Percentiles rank a stretch among this genome's conserved stretches.
Evolutionary conservation across 2,329 filamentous ascomycete species (phyloP).

Genomic region (Coniochaeta sp.): DNA sequence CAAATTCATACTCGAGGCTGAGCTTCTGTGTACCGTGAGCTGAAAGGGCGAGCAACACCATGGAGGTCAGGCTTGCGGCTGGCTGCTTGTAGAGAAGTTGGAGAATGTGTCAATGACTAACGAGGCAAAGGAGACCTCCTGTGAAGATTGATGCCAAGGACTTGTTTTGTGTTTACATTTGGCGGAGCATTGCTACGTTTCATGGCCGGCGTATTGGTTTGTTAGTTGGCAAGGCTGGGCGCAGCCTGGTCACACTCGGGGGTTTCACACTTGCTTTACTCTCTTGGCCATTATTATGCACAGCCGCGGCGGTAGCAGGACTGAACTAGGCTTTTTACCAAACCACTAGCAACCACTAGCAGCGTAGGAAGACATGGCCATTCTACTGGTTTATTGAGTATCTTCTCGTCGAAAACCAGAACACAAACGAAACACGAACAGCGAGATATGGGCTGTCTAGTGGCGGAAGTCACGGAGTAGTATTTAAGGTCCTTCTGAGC

Average conservation of each 20-base stretch:
- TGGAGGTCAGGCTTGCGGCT: not conserved
- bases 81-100: not conserved
- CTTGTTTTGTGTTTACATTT: not conserved
- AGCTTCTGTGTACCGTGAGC: constrained; percentile 74
- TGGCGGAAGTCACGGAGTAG: no score
- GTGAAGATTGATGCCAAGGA: not conserved
- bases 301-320: not conserved
- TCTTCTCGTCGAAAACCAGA: not conserved
- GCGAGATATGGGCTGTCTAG: no score
- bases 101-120: not conserved
- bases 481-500: not conserved
- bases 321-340: not conserved
- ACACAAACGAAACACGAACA: not conserved
- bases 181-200: not conserved
- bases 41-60: constrained; percentile 18
- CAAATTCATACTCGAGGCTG: constrained; percentile 93
- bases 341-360: no score
- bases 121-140: not conserved
- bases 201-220: not conserved
- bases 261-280: not conserved
- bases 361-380: no score
- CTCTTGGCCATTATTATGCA: not conserved
- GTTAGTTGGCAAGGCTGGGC: not conserved
- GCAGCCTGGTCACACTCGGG: not conserved
- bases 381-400: not conserved